phyloP scores from a whole-genome alignment of 2,329 filamentous ascomycete species.

The Scedosporium minutisporum region DNA sequence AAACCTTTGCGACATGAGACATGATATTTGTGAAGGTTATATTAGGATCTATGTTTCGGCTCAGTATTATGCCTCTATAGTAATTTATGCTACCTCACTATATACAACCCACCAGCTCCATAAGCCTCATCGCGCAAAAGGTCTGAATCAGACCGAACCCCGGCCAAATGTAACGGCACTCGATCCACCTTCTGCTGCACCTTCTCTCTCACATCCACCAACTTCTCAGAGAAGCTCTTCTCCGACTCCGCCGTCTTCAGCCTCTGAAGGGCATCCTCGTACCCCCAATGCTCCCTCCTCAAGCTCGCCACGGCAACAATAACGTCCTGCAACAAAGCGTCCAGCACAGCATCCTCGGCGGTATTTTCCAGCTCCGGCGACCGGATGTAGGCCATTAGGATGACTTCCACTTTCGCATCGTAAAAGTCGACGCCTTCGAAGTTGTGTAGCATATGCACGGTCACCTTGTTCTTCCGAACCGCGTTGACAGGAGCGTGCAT shows the following conservation, averaged over 20 bases:
- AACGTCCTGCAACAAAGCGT: slow-evolving; percentile 28
- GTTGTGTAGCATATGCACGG: slow-evolving; percentile 44
- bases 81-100: slow-evolving; percentile 10
- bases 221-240: slow-evolving; percentile 32
- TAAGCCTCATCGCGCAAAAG: slow-evolving; percentile 37
- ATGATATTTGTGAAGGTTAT: too few species aligned
- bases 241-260: slow-evolving; percentile 29
- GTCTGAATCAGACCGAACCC: slow-evolving; percentile 42
- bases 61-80: not conserved
- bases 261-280: slow-evolving; percentile 25
- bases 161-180: slow-evolving; percentile 48
- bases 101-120: slow-evolving; percentile 37
- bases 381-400: slow-evolving; percentile 53
- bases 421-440: slow-evolving; percentile 33
- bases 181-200: slow-evolving; percentile 47
- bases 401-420: slow-evolving; percentile 35
- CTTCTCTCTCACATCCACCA: slow-evolving; percentile 36
- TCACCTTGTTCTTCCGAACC: slow-evolving; percentile 38
- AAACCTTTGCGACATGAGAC: too few species aligned
- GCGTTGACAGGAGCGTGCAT: slow-evolving; percentile 35
- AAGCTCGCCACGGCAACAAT: slow-evolving; percentile 35
- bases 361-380: slow-evolving; percentile 12
- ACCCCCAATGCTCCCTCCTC: slow-evolving; percentile 34
- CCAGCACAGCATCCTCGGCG: slow-evolving; percentile 14
- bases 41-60: not conserved